Evolutionary conservation across 2,329 filamentous ascomycete species (phyloP), one percentile per base, ranked within the genome.

Genomic region (Calonectria hongkongensis): DNA sequence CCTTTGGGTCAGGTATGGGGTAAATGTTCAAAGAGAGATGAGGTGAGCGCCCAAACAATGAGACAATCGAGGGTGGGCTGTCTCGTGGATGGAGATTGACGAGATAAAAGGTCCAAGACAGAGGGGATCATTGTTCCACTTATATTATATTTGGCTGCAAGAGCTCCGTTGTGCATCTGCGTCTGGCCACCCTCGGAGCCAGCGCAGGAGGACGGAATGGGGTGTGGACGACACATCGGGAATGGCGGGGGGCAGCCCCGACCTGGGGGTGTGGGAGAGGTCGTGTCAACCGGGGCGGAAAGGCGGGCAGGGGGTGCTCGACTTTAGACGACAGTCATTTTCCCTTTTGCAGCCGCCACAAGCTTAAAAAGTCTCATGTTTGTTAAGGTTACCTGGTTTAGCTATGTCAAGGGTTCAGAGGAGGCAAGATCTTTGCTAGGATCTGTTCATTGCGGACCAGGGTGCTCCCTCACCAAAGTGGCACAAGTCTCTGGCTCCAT

Each of bases 231-330:
- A 67, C 54, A 69, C 60, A 75, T 71, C 74, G 65, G 62, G 36
- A 72, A 78, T 36, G 69, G 72, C 68, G 71, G 72, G 73, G 73
- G 71, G 71, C 66, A 71, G 67, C 25, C 64, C 54, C 66, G 66
- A 75, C 64, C 76, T 66, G 73, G 75, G 73, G 45, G 30, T 33
- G 65, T 73, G 68, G 75, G 71, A 73, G 73, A 66, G 43, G 67
- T 73, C 73, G 73, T 74, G 77, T 79, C 72, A 75, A 48, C 68
- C 66, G 68, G 73, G 66, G 65, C 69, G 73, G 76, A 73, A 72
- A 79, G 74, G 71, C 77, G 78, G 76, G 60, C 48, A 75, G 65
- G 65, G 74, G 60, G 68, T 45, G 25, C 39, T 69, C n/a, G 50
- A 64, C 18, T 25, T 28, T 30, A 21, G 58, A 51, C 56, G 36